Evolutionary conservation across 768 basidiomycete genomes (phyloP).

Genomic region (Tylopilus cervinicoccineus): DNA sequence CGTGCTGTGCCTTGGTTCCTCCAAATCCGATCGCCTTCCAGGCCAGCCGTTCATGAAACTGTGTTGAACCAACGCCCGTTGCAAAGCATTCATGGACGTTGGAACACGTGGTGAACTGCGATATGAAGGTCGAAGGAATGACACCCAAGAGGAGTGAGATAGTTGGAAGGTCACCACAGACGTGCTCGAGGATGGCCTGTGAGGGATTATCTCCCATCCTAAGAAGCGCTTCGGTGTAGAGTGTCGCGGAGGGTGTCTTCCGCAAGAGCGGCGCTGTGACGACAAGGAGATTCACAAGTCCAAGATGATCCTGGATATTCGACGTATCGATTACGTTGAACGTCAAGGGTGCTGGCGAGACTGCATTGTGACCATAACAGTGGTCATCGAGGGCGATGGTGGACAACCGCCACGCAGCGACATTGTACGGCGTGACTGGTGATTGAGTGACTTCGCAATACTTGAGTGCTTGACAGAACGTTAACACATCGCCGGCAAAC

Average conservation of each 20-base stretch:
- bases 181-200: slow-evolving; percentile 11
- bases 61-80: not conserved
- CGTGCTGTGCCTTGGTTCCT: not conserved
- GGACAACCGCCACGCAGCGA: slow-evolving; percentile 23
- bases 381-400: slow-evolving; percentile 19
- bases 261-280: slow-evolving; percentile 21
- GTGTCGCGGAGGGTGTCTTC: slow-evolving; percentile 15
- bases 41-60: slow-evolving; percentile 24
- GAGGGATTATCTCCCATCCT: slow-evolving; percentile 8
- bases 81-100: slow-evolving; percentile 17
- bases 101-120: slow-evolving; percentile 24
- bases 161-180: slow-evolving; percentile 24
- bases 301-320: slow-evolving; percentile 24
- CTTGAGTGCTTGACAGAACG: slow-evolving; percentile 20
- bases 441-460: slow-evolving; percentile 9
- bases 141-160: slow-evolving; percentile 25
- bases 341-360: slow-evolving; percentile 17
- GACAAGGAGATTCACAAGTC: slow-evolving; percentile 26
- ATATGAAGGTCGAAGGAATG: slow-evolving; percentile 19
- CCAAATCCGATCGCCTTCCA: slow-evolving; percentile 17
- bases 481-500: slow-evolving; percentile 28
- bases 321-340: slow-evolving; percentile 33
- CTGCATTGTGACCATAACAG: slow-evolving; percentile 12
- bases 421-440: slow-evolving; percentile 15
- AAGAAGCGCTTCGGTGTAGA: slow-evolving; percentile 29